Percentiles rank a stretch among this genome's conserved stretches.
These are phyloP conservation scores for Rhodotorula sp. DNA, from an alignment of 1,284 basidiomycete genomes.

Conservation along the genomic window DNA sequence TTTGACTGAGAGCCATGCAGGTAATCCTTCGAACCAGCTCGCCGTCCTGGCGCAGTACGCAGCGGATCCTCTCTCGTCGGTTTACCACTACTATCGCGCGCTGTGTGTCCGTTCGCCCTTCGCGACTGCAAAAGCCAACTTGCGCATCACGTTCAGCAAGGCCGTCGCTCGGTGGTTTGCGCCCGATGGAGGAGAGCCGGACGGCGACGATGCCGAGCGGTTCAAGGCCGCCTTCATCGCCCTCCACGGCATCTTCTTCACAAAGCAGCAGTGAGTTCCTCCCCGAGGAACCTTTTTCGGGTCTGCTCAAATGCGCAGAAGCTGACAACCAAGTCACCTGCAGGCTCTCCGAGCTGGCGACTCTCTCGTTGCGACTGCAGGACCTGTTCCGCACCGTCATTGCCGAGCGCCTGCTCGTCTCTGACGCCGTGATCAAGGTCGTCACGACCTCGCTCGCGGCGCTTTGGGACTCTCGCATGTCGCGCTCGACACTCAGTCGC, in stretches of 20 bases:
- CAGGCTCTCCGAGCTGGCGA: conserved; percentile 28
- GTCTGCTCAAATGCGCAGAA: background rate
- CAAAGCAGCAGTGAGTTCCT: conserved; percentile 19
- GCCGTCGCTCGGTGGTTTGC: conserved; percentile 51
- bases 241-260: conserved; percentile 29
- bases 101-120: conserved; percentile 83
- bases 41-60: conserved; percentile 86
- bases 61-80: conserved; percentile 73
- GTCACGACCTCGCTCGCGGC: conserved; percentile 72
- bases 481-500: conserved; percentile 43
- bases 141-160: conserved; percentile 69
- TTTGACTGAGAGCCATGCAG: conserved; percentile 50
- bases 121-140: conserved; percentile 80
- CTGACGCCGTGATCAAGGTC: conserved; percentile 73
- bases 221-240: conserved; percentile 31
- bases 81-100: conserved; percentile 87
- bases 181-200: conserved; percentile 46
- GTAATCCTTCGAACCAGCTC: conserved; percentile 91
- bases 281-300: accelerated
- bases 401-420: conserved; percentile 64
- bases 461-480: conserved; percentile 76
- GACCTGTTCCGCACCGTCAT: conserved; percentile 22
- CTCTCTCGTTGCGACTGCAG: conserved; percentile 1
- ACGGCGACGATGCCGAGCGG: conserved; percentile 28
- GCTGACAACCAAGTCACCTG: background rate